phyloP scores from a whole-genome alignment of 2,329 filamentous ascomycete genomes.

The Zymoseptoria pseudotritici region DNA sequence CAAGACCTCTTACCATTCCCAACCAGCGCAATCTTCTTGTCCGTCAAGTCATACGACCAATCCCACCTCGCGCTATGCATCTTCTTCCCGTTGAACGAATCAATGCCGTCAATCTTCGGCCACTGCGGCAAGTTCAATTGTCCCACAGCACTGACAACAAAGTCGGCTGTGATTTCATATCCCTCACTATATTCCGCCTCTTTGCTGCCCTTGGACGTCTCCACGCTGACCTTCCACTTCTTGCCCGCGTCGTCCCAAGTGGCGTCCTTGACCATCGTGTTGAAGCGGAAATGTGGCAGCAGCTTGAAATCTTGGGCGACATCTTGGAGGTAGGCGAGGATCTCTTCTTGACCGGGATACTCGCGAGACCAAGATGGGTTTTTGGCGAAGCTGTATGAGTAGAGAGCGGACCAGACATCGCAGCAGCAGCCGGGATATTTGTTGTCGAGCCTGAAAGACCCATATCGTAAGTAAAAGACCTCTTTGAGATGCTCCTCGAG shows the following conservation, averaged over 20 bases:
- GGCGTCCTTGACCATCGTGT: conserved; percentile 46
- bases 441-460: conserved; percentile 37
- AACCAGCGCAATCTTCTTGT: conserved; percentile 52
- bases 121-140: conserved; percentile 50
- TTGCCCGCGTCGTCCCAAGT: conserved; percentile 47
- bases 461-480: not conserved
- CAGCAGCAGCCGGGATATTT: conserved; percentile 44
- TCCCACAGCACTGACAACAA: conserved; percentile 52
- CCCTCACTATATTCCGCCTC: conserved; percentile 46
- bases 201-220: conserved; percentile 43
- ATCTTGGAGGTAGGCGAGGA: conserved; percentile 48
- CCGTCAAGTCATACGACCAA: conserved; percentile 48
- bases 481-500: not conserved
- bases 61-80: conserved; percentile 56
- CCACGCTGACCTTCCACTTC: conserved; percentile 46
- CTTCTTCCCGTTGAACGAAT: conserved; percentile 45
- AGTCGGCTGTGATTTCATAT: conserved; percentile 50
- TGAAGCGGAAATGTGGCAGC: conserved; percentile 52
- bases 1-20: conserved; percentile 44
- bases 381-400: conserved; percentile 55
- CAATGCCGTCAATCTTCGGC: conserved; percentile 43
- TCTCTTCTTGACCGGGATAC: conserved; percentile 55
- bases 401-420: conserved; percentile 46
- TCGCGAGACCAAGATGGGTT: conserved; percentile 52
- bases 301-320: conserved; percentile 49